Percentiles rank a stretch among this genome's conserved stretches.
These are phyloP conservation scores for Calonectria honghensis DNA, from an alignment of 2,329 filamentous ascomycete genomes.

Conservation along the genomic window DNA sequence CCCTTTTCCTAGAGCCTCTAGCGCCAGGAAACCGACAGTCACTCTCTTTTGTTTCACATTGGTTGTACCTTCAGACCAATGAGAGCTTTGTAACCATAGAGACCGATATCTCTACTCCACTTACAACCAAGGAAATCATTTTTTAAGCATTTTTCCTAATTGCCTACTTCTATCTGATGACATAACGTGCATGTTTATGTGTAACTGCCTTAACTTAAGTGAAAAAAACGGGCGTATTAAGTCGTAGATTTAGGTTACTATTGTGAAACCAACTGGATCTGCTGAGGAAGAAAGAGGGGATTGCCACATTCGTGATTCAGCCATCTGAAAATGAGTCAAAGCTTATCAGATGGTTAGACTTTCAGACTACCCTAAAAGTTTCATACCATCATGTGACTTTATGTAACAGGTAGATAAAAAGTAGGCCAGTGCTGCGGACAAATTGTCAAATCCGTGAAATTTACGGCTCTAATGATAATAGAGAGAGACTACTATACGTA, in stretches of 20 bases:
- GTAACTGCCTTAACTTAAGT: background rate
- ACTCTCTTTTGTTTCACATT: constrained; percentile 12
- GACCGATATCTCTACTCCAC: constrained; percentile 11
- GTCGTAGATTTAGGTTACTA: background rate
- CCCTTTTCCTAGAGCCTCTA: background rate
- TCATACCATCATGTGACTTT: too few species aligned
- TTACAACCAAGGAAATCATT: constrained; percentile 2
- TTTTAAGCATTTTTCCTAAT: background rate
- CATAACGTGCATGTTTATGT: background rate
- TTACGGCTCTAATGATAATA: too few species aligned
- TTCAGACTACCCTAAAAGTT: background rate
- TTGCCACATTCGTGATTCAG: background rate
- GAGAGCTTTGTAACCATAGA: constrained; percentile 16
- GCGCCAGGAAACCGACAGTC: constrained; percentile 2
- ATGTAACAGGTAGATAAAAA: too few species aligned
- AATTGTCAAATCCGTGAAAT: too few species aligned
- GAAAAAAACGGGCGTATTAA: background rate
- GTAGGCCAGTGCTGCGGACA: too few species aligned
- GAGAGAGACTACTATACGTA: too few species aligned
- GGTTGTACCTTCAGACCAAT: constrained; percentile 19
- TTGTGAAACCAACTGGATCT: background rate
- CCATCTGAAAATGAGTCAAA: background rate
- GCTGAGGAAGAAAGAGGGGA: too few species aligned
- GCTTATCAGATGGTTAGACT: background rate
- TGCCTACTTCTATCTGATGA: background rate